Percentiles rank a stretch among this genome's conserved stretches.
Conservation (phyloP, 345 rosid species). For the Triadica sebifera region DNA sequence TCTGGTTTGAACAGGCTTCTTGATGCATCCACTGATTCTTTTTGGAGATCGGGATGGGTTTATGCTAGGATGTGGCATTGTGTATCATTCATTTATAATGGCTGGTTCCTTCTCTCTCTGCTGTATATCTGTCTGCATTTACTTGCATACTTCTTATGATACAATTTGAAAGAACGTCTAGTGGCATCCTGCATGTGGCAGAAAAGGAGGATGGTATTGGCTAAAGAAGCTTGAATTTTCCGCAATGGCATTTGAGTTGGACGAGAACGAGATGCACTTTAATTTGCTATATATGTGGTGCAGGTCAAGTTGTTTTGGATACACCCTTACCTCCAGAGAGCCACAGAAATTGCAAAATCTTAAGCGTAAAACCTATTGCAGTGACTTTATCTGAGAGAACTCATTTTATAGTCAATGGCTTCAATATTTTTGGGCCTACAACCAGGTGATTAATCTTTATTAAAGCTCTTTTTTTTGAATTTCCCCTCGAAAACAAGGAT, state of each 20-base stretch:
- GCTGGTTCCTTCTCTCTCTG: slow-evolving; percentile 38
- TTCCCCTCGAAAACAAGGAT: not conserved
- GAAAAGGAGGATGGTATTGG: not conserved
- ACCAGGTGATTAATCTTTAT: slow-evolving; percentile 46
- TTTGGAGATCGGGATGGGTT: slow-evolving; percentile 93
- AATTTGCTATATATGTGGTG: slow-evolving; percentile 25
- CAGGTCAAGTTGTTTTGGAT: slow-evolving; percentile 67
- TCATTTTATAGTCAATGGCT: slow-evolving; percentile 72
- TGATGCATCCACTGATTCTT: slow-evolving; percentile 54
- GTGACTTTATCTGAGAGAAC: slow-evolving; percentile 53
- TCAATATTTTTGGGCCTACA: slow-evolving; percentile 57
- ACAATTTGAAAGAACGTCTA: not conserved
- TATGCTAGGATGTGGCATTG: slow-evolving; percentile 66
- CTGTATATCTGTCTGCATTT: too few relatives aligned
- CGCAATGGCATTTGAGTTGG: not conserved
- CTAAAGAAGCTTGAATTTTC: slow-evolving; percentile 4
- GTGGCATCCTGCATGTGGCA: not conserved
- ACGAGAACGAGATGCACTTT: slow-evolving; percentile 14
- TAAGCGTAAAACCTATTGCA: slow-evolving; percentile 75
- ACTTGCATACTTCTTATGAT: too few relatives aligned
- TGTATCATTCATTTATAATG: slow-evolving; percentile 68
- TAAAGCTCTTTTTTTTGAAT: not conserved
- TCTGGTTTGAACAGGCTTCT: slow-evolving; percentile 75
- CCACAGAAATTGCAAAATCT: slow-evolving; percentile 53
- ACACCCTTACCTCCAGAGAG: slow-evolving; percentile 61